Conservation (phyloP, 495 filamentous ascomycete species). For the Platismatia glauca region DNA sequence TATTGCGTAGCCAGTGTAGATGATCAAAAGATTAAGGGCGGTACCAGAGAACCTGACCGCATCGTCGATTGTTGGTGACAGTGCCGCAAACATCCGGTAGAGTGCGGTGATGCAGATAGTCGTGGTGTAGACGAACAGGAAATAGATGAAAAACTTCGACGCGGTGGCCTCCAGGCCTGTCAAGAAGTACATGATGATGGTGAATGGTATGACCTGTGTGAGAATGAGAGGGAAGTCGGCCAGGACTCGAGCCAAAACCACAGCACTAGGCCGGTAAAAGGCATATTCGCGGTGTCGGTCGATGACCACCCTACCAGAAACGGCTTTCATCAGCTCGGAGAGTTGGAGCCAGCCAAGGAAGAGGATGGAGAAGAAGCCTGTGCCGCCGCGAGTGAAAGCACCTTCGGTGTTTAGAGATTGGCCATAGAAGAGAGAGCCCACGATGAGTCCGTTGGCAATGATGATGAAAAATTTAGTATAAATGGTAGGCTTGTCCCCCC, state of each 20-base stretch:
- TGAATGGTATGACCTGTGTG: conserved; percentile 54
- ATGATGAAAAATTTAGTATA: conserved; percentile 75
- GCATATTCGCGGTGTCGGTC: conserved; percentile 61
- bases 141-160: conserved; percentile 66
- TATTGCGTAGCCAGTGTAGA: conserved; percentile 77
- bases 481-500: conserved; percentile 62
- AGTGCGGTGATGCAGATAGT: conserved; percentile 60
- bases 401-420: conserved; percentile 54
- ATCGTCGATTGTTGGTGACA: conserved; percentile 64
- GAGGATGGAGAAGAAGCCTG: conserved; percentile 63
- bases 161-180: conserved; percentile 52
- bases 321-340: conserved; percentile 50
- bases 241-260: conserved; percentile 57
- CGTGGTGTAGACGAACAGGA: conserved; percentile 60
- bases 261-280: conserved; percentile 71
- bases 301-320: conserved; percentile 54
- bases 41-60: conserved; percentile 64
- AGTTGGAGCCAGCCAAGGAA: conserved; percentile 71
- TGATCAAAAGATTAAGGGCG: conserved; percentile 54
- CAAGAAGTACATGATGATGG: conserved; percentile 63
- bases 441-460: conserved; percentile 65
- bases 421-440: conserved; percentile 64
- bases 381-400: conserved; percentile 59
- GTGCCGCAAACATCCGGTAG: conserved; percentile 68
- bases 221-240: conserved; percentile 61